These are phyloP conservation scores for Phytophthora podocarpi DNA, from an alignment of 352 stramenopile genomes.

Conservation along the genomic window DNA sequence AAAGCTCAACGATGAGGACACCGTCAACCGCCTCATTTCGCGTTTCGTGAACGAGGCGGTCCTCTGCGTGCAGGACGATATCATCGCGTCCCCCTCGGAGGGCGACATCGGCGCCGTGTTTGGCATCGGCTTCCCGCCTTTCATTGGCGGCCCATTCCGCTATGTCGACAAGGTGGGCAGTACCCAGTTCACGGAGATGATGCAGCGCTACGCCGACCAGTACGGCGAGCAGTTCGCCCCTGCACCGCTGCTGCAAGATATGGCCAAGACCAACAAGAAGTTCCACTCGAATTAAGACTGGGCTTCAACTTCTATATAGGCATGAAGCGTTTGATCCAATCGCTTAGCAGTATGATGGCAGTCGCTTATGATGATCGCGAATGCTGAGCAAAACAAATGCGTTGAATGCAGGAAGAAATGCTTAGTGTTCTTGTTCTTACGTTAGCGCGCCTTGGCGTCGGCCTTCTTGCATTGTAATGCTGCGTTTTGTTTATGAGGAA, in stretches of 20 bases:
- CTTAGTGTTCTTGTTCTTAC: constrained; percentile 1
- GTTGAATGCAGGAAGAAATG: constrained; percentile 31
- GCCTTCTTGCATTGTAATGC: background rate
- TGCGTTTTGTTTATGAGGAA: constrained; percentile 8
- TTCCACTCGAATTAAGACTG: constrained; percentile 90
- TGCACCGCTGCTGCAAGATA: constrained; percentile 96
- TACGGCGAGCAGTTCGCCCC: constrained; percentile 97
- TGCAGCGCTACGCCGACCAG: constrained; percentile 95
- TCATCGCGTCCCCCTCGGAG: constrained; percentile 96
- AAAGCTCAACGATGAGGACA: constrained; percentile 83
- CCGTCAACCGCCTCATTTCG: constrained; percentile 94
- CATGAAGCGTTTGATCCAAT: background rate
- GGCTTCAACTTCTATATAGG: constrained; percentile 17
- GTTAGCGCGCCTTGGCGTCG: background rate
- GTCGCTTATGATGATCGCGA: constrained; percentile 13
- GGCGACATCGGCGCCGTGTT: constrained; percentile 99
- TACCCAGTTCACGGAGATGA: constrained; percentile 95
- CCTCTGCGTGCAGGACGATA: constrained; percentile 97
- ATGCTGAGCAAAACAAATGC: constrained; percentile 20
- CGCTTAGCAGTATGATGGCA: background rate
- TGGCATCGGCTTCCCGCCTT: constrained; percentile 98
- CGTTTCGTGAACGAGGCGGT: constrained; percentile 98
- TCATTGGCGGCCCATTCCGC: constrained; percentile 97
- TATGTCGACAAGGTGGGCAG: constrained; percentile 95
- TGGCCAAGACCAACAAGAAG: constrained; percentile 97